A percentile compares a stretch with the other conserved stretches of the same genome.
These are phyloP conservation scores for Mortierella alpina DNA, from an alignment of 192 early-diverging fungal species.

Conservation along the genomic window DNA sequence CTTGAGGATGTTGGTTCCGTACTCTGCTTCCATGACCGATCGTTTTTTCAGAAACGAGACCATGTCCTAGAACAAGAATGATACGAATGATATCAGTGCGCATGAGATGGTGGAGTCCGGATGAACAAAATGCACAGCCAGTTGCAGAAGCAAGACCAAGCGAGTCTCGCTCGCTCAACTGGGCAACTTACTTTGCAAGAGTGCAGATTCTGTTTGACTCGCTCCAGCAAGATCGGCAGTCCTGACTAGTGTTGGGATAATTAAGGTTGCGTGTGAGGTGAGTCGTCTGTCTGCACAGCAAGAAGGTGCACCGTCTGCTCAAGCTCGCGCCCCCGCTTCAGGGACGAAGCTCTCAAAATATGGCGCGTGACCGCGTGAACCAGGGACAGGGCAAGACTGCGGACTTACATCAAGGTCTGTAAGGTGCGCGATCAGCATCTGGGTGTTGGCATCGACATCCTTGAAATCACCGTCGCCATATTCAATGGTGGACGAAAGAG, in stretches of 20 bases:
- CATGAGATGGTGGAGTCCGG: neutral
- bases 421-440: slow-evolving; percentile 43
- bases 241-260: slow-evolving; percentile 63
- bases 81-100: neutral
- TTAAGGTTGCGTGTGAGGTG: too few relatives aligned
- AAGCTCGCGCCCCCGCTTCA: neutral
- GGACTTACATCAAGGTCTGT: slow-evolving; percentile 56
- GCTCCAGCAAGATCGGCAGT: slow-evolving; percentile 71
- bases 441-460: slow-evolving; percentile 35
- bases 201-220: slow-evolving; percentile 74
- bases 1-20: slow-evolving; percentile 83
- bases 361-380: neutral
- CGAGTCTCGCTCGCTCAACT: too few relatives aligned
- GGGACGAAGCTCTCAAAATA: neutral
- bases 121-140: too few relatives aligned
- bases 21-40: slow-evolving; percentile 93
- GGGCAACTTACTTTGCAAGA: slow-evolving; percentile 76
- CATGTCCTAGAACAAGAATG: slow-evolving; percentile 66
- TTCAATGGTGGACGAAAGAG: slow-evolving; percentile 19
- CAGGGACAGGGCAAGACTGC: neutral
- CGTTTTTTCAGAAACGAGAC: slow-evolving; percentile 86
- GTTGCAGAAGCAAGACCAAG: neutral
- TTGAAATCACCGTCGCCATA: slow-evolving; percentile 41
- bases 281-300: too few relatives aligned
- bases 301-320: too few relatives aligned